These are phyloP conservation scores for Rubus idaeus DNA, from an alignment of 306 rosid species.

Conservation along the genomic window DNA sequence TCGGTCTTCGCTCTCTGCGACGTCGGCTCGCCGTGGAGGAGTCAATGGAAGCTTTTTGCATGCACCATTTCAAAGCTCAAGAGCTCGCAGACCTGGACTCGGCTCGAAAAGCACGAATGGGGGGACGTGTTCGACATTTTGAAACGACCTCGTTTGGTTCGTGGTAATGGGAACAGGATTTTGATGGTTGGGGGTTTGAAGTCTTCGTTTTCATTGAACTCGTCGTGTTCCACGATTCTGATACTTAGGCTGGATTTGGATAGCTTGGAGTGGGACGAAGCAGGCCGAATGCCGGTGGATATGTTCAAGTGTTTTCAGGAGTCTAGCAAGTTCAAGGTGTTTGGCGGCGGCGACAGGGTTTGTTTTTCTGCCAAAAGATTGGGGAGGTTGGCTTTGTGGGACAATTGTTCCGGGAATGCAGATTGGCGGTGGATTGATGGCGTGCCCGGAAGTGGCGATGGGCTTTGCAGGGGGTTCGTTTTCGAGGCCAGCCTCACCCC, in stretches of 20 bases:
- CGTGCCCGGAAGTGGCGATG: conserved; percentile 60
- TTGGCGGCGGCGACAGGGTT: conserved; percentile 66
- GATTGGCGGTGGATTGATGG: conserved; percentile 82
- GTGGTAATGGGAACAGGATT: conserved; percentile 51
- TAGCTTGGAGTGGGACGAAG: conserved; percentile 78
- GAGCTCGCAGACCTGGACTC: conserved; percentile 50
- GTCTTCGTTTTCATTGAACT: conserved; percentile 63
- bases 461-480: conserved; percentile 67
- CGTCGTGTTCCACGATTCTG: conserved; percentile 76
- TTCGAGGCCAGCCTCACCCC: conserved; percentile 78
- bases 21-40: conserved; percentile 90
- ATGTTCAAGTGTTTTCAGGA: conserved; percentile 79
- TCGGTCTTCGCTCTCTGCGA: conserved; percentile 79
- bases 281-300: conserved; percentile 76
- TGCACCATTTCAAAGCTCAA: conserved; percentile 38
- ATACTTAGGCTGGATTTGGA: conserved; percentile 69
- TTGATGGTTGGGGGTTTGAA: conserved; percentile 86
- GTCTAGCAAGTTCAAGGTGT: conserved; percentile 78
- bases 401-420: conserved; percentile 26
- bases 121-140: conserved; percentile 85
- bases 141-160: conserved; percentile 71
- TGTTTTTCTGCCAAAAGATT: conserved; percentile 80
- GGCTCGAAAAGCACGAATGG: conserved; percentile 73
- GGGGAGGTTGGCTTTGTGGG: conserved; percentile 75
- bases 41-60: conserved; percentile 77